Base-by-base conservation (phyloP, 2,329 filamentous ascomycete species). In the Zalaria sp. region DNA sequence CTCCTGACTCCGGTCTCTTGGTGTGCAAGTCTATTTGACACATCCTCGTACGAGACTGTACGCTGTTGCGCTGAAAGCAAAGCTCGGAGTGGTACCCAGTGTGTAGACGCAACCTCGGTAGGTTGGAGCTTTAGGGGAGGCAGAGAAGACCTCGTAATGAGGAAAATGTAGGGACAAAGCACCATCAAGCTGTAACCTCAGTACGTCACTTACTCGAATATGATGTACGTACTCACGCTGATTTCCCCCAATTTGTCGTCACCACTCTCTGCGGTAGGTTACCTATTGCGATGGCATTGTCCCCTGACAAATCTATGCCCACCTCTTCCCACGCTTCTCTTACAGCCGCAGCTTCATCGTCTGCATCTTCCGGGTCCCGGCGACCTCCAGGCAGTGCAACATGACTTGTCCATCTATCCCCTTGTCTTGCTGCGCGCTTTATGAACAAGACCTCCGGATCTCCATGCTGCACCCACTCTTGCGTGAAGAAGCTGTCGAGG, bases 391-490 rank as follows among this genome's bases (percentile, higher is more conserved):
- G 79, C 3, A 83, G 59, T 0, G 79, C 79, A 43, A 82, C 72
- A 62, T 83, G 79, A 3, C 73, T 72, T 1, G 76, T 81, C 79
- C 79, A 83, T 43, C 77, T 66, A 56, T 83, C 79, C 5, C 78
- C 77, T 42, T 69, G 65, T 32, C 79, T 65, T 3, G 77, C 69
- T 3, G 79, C 74, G 37, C 79, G 66, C 54, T 83, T 83, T 57
- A 83, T 83, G 56, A 83, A 82, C 3, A 83, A 65, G n/a, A 78
- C 64, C 56, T 83, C 79, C 0, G 79, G 73, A 46, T 79, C 73
- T 25, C 78, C 78, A 55, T 79, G 61, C 48, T 72, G 68, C 5
- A 80, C 76, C 79, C 79, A 83, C 10, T 68, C 56, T 50, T 79
- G 75, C 2, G 64, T 60, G 53, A 82, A 83, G 62, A 81, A 82